A percentile compares a stretch with the other conserved stretches of the same genome.
These are phyloP conservation scores for Trichomonascus vanleenenianus DNA, from an alignment of 805 yeast species.

Conservation along the genomic window DNA sequence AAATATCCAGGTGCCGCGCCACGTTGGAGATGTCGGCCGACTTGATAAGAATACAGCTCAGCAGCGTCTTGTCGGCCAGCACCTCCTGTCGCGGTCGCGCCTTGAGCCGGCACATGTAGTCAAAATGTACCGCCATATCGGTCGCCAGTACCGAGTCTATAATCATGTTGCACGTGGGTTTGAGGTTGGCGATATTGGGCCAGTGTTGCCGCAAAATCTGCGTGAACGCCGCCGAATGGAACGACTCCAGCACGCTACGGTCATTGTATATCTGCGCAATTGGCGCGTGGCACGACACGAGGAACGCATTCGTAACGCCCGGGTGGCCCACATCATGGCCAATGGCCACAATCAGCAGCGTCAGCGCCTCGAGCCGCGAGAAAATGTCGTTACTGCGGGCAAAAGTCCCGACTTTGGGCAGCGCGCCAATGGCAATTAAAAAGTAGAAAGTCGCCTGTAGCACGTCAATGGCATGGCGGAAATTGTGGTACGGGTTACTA, in stretches of 20 bases:
- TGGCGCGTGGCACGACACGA: slow-evolving; percentile 52
- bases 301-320: slow-evolving; percentile 78
- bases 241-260: slow-evolving; percentile 71
- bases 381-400: slow-evolving; percentile 6
- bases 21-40: slow-evolving; percentile 96
- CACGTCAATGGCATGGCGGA: slow-evolving; percentile 93
- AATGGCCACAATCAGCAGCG: slow-evolving; percentile 68
- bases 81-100: slow-evolving; percentile 2
- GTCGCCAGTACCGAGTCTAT: slow-evolving; percentile 63
- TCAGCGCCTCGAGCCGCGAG: slow-evolving; percentile 41
- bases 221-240: slow-evolving; percentile 62
- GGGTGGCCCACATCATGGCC: slow-evolving; percentile 98
- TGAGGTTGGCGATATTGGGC: slow-evolving; percentile 30
- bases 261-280: slow-evolving; percentile 55
- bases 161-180: slow-evolving; percentile 14
- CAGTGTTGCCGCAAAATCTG: slow-evolving; percentile 44
- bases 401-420: background rate
- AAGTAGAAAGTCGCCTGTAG: slow-evolving; percentile 79
- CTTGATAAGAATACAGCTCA: slow-evolving; percentile 68
- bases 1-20: slow-evolving; percentile 65
- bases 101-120: slow-evolving; percentile 44
- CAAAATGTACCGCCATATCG: slow-evolving; percentile 87
- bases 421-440: slow-evolving; percentile 25
- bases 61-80: slow-evolving; percentile 27
- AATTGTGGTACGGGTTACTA: slow-evolving; percentile 90